phyloP scores from a whole-genome alignment of 129 eudicot species.

The Apium graveolens region DNA sequence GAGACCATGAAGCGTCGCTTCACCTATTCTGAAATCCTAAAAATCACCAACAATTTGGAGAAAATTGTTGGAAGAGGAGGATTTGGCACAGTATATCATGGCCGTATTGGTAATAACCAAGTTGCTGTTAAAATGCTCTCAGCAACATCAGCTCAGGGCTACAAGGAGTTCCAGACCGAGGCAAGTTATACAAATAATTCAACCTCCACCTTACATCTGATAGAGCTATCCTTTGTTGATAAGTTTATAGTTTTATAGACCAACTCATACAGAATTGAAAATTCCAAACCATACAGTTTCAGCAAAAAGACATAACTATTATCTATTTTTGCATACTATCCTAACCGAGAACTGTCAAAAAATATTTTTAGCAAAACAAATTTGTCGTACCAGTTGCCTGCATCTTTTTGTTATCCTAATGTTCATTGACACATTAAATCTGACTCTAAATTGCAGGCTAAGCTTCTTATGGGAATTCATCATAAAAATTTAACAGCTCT shows the following conservation, averaged over 20 bases:
- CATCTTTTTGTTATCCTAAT: too few species aligned
- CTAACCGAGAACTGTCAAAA: not conserved
- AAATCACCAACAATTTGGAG: not conserved
- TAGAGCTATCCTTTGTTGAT: too few species aligned
- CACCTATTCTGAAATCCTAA: not conserved
- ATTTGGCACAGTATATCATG: not conserved
- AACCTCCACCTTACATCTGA: too few species aligned
- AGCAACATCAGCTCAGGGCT: not conserved
- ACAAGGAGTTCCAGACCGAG: not conserved
- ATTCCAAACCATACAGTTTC: too few species aligned
- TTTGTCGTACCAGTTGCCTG: not conserved
- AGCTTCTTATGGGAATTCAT: not conserved
- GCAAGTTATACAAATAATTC: not conserved
- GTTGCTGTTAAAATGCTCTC: not conserved
- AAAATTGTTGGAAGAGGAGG: not conserved
- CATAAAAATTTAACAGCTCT: not conserved
- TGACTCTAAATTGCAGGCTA: not conserved
- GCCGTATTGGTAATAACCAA: not conserved
- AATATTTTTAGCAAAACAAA: too few species aligned
- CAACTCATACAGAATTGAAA: too few species aligned
- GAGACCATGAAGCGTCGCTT: not conserved
- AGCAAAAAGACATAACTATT: not conserved
- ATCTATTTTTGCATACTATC: too few species aligned
- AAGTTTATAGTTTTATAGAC: too few species aligned
- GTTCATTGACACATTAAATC: too few species aligned